phyloP scores from a whole-genome alignment of 202 grass and related monocot genomes.

The Cymbopogon flexuosus region DNA sequence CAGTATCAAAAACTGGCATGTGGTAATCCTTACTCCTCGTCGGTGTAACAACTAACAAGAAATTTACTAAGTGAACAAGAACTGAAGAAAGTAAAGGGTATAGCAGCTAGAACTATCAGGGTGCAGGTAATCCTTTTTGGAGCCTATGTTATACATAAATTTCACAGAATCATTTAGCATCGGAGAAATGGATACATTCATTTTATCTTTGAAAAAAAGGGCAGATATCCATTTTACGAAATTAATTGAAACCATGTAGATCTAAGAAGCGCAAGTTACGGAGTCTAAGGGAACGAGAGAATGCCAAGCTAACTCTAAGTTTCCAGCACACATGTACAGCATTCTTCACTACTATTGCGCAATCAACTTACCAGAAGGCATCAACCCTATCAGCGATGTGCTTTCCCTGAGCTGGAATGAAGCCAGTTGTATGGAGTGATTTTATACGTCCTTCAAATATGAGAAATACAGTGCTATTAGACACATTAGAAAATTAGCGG shows the following conservation, averaged over 20 bases:
- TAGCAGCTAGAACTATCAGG: not conserved
- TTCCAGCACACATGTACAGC: not conserved
- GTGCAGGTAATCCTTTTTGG: not conserved
- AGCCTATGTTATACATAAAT: not conserved
- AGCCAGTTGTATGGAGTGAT: slow-evolving; percentile 75
- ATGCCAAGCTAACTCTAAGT: not conserved
- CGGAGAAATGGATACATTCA: not conserved
- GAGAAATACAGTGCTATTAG: slow-evolving; percentile 26
- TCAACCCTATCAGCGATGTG: slow-evolving; percentile 88
- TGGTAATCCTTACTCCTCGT: not conserved
- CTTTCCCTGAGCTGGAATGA: slow-evolving; percentile 91
- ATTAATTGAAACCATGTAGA: not conserved
- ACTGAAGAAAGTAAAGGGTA: not conserved
- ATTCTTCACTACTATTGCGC: not conserved
- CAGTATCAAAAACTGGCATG: not conserved
- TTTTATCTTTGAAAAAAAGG: not conserved
- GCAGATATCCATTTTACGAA: not conserved
- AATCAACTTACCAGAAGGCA: slow-evolving; percentile 69
- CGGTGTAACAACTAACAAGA: too few species aligned
- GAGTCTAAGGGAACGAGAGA: not conserved
- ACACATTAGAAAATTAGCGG: not conserved
- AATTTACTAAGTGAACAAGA: not conserved
- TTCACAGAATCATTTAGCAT: not conserved
- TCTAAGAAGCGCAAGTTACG: not conserved
- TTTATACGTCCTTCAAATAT: slow-evolving; percentile 78